Evolutionary conservation across 148 eudicot genomes (phyloP), one percentile per base, ranked within the genome.

Genomic region (Cornus florida): DNA sequence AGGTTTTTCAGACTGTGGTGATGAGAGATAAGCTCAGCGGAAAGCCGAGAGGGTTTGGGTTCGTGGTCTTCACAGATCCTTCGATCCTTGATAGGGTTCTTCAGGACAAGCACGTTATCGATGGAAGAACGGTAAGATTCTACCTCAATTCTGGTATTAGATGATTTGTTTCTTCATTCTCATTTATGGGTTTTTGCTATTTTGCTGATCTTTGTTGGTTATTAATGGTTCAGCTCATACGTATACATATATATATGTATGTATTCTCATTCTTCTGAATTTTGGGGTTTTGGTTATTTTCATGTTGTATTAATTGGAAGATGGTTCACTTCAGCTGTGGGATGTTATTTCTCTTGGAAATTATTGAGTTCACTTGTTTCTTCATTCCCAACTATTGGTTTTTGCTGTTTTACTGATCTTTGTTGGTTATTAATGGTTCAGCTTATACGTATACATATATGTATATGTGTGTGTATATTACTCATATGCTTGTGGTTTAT

Each of bases 31-130:
- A 93, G 74, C 72, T 84, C 64, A 84, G 88, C 71, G 93, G 90
- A 32, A 87, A 88, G 69, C 98, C 98, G 13, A 79, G 98, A 67
- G 98, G 98, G 12, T 95, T 95, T 81, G 98, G 93, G 0, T 95
- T 95, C 82, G 93, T 95, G 50, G 88, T 89, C 2, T 95, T 95
- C 60, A 82, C 97, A 67, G 98, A 95, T 89, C 98, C 97, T 56
- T 74, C 88, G 71, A 82, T 90, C 69, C 74, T 93, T 38, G 98
- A 95, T 82, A 74, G 88, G 50, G 92, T 95, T 85, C 93, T 95
- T 84, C 90, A 86, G 73, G 96, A 95, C 59, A 84, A 83, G 13
- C 97, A 95, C 66, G 84, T 82, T 75, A 91, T 95, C 57, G 98
- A 95, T 82, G 96, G 94, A 22, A 81, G 98, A 76, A 83, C 95